Evolutionary conservation across 2,329 filamentous ascomycete genomes (phyloP).

Genomic region (Fusarium metavorans): DNA sequence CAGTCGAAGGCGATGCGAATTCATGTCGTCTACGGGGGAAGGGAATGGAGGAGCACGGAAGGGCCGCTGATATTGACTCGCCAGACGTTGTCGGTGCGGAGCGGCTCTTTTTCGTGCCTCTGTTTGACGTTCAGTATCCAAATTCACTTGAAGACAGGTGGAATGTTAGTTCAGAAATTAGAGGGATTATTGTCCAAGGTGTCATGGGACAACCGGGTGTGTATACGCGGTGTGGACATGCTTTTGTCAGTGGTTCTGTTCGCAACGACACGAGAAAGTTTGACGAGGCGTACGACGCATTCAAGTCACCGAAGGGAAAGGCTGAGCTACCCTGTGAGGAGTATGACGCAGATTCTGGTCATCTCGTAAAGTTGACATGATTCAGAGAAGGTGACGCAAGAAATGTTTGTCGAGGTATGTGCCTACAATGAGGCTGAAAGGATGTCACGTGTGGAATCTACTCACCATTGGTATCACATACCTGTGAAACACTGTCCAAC

Average conservation of each 20-base stretch:
- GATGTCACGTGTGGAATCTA: not conserved
- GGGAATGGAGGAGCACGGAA: conserved; percentile 11
- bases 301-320: not conserved
- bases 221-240: conserved; percentile 21
- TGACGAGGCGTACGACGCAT: not conserved
- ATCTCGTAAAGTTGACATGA: conserved; percentile 13
- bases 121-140: conserved; percentile 10
- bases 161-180: conserved; percentile 13
- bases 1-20: not conserved
- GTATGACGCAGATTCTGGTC: conserved; percentile 3
- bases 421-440: not conserved
- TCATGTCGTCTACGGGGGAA: not conserved
- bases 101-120: conserved; percentile 12
- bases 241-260: not conserved
- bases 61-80: not conserved
- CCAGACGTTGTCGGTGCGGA: conserved; percentile 2
- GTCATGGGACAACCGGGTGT: not conserved
- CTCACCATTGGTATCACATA: too few species aligned
- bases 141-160: conserved; percentile 3
- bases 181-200: conserved; percentile 5
- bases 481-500: not conserved
- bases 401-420: not conserved
- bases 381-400: not conserved
- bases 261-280: conserved; percentile 7
- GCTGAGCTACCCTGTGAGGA: conserved; percentile 7